Conservation (phyloP, 2,329 filamentous ascomycete genomes). For the Fusarium sacchari region DNA sequence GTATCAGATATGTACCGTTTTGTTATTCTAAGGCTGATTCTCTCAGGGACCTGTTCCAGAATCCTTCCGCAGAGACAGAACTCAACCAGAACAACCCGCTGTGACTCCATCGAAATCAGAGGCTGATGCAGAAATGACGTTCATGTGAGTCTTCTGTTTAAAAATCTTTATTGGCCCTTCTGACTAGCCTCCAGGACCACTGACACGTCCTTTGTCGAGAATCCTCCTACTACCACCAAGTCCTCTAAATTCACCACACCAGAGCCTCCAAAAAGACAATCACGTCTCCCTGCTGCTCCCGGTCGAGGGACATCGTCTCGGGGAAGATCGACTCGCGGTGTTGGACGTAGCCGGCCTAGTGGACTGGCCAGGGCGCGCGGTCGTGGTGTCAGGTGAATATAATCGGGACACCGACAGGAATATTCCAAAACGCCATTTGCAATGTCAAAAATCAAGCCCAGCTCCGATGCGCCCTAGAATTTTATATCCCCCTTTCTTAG, state of each 20-base stretch:
- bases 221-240: slow-evolving; percentile 71
- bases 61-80: slow-evolving; percentile 77
- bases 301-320: slow-evolving; percentile 51
- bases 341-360: slow-evolving; percentile 53
- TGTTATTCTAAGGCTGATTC: slow-evolving; percentile 7
- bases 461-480: slow-evolving; percentile 11
- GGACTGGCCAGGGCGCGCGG: slow-evolving; percentile 59
- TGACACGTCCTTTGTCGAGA: slow-evolving; percentile 90
- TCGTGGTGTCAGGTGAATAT: slow-evolving; percentile 56
- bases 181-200: slow-evolving; percentile 72
- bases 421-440: slow-evolving; percentile 27
- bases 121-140: slow-evolving; percentile 78
- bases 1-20: background rate
- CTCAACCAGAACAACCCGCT: slow-evolving; percentile 61
- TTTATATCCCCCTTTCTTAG: background rate
- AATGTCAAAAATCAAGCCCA: slow-evolving; percentile 22
- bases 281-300: slow-evolving; percentile 57
- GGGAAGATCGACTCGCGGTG: slow-evolving; percentile 43
- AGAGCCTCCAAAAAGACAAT: slow-evolving; percentile 51
- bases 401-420: slow-evolving; percentile 6
- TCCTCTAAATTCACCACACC: slow-evolving; percentile 59
- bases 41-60: slow-evolving; percentile 81
- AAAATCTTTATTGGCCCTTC: background rate
- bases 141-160: slow-evolving; percentile 70
- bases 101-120: slow-evolving; percentile 46